phyloP scores from a whole-genome alignment of 371 early-diverging fungal genomes.

The Mortierella sp. region DNA sequence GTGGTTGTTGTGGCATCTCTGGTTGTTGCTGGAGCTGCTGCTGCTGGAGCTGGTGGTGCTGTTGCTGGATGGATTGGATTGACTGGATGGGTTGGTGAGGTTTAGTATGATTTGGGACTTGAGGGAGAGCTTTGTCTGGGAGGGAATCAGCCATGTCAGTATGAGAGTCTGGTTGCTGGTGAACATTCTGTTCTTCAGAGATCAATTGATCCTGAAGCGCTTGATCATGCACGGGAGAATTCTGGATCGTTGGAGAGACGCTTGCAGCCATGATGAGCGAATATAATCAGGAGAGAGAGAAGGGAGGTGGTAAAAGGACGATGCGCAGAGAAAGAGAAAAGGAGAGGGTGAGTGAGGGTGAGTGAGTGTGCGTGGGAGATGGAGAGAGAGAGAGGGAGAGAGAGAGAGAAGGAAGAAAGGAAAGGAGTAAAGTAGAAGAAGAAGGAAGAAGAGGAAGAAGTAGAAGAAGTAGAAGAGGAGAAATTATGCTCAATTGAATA shows the following conservation, averaged over 20 bases:
- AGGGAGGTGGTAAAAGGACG: background rate
- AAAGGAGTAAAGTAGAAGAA: slow-evolving; percentile 2
- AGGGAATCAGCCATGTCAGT: slow-evolving; percentile 21
- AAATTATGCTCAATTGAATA: background rate
- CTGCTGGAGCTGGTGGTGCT: slow-evolving; percentile 30
- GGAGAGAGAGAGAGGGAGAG: background rate
- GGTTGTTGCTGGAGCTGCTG: background rate
- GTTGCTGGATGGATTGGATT: slow-evolving; percentile 24
- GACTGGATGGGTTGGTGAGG: background rate
- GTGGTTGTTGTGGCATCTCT: slow-evolving; percentile 7
- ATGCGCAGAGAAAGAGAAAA: background rate
- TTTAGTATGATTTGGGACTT: background rate
- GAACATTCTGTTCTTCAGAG: slow-evolving; percentile 9
- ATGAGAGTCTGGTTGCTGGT: slow-evolving; percentile 17
- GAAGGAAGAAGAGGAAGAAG: background rate
- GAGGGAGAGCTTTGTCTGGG: slow-evolving; percentile 18
- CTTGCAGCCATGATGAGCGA: slow-evolving; percentile 35
- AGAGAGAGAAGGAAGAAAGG: background rate
- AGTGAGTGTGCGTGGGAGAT: background rate
- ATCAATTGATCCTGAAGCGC: slow-evolving; percentile 12
- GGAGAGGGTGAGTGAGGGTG: background rate
- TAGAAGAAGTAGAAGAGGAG: background rate
- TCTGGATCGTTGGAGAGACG: slow-evolving; percentile 24
- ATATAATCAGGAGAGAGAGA: background rate
- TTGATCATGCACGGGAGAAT: slow-evolving; percentile 5